Base-by-base conservation (phyloP, 1,284 basidiomycete genomes). In the Mycosarcoma maydis region DNA sequence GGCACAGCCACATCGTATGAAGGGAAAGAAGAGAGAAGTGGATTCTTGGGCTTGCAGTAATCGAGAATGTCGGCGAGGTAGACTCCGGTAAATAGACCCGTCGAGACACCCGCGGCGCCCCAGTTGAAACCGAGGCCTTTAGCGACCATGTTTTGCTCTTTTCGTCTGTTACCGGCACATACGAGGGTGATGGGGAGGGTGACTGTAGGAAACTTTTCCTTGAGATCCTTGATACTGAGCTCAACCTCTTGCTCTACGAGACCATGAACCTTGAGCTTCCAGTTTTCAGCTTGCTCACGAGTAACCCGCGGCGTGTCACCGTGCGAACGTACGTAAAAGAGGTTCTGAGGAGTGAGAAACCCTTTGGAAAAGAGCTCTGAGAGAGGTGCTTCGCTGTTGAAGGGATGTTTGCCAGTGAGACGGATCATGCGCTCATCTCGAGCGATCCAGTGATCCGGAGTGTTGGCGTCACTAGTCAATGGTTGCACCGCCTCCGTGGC, bases 301-400 rank as follows among this genome's bases (percentile, higher is more conserved):
- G 84, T 82, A 19, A 89, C 83, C 17, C 80, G 76, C 0, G 89
- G 89, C 3, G 88, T 88, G 2, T 87, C 85, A 16, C 89, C 89
- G 72, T 90, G 89, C 64, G 87, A 88, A 19, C 89, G 85, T 17
- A 89, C 88, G 73, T 86, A 89, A 80, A 88, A 87, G n/a, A 90
- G 83, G 58, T 86, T 84, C 34, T 85, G 84, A 0, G 88, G 87
- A 0, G 88, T 90, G 42, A 90, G 73, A 75, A 90, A 90, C 17
- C 89, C 84, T 4, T 84, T 82, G 8, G 82, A 72, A 72, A 86
- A 87, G 4, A 89, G 82, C 20, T 83, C 81, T 4, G 83, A 82
- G 10, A 89, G 82, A 6, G 82, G 84, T 0, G 87, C 84, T 77
- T 90, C 88, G 41, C 78, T 75, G 72, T 89, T 89, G 83, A 87